phyloP scores from a whole-genome alignment of 129 eudicot genomes.

The Artemisia annua region DNA sequence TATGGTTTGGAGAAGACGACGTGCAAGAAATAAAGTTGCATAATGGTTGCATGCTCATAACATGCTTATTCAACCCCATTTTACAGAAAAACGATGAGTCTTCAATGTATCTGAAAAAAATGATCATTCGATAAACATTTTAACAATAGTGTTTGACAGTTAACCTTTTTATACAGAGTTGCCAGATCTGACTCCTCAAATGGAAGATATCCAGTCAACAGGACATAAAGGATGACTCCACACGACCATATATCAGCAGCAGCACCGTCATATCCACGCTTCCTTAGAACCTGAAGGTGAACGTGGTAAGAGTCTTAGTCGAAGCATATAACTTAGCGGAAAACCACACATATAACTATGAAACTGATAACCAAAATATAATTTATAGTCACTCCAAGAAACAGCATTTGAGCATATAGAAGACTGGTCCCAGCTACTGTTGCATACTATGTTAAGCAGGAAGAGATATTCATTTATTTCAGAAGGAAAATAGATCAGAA shows the following conservation, averaged over 20 bases:
- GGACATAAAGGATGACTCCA: conserved; percentile 90
- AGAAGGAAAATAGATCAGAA: too few species aligned
- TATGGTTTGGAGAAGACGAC: conserved; percentile 7
- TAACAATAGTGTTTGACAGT: conserved; percentile 7
- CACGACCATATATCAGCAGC: conserved; percentile 99
- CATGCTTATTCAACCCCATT: neutral
- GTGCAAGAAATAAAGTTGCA: conserved; percentile 1
- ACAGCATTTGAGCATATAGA: too few species aligned
- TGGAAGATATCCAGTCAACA: conserved; percentile 92
- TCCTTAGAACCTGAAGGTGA: conserved; percentile 60
- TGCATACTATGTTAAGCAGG: too few species aligned
- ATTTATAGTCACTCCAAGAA: neutral
- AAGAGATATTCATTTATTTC: too few species aligned
- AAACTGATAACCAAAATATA: neutral
- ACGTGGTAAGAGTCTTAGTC: conserved; percentile 22
- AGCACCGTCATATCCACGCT: conserved; percentile 92
- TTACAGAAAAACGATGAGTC: conserved; percentile 3
- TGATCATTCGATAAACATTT: conserved; percentile 3
- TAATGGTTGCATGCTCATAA: neutral
- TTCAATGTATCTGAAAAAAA: neutral
- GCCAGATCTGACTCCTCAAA: conserved; percentile 85
- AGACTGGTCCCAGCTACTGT: too few species aligned
- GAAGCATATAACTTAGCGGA: neutral
- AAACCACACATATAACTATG: neutral
- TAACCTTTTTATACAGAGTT: conserved; percentile 84